Percentiles rank a stretch among this genome's conserved stretches.
phyloP scores from a whole-genome alignment of 2,329 filamentous ascomycete genomes.

The Ampelomyces quisqualis region DNA sequence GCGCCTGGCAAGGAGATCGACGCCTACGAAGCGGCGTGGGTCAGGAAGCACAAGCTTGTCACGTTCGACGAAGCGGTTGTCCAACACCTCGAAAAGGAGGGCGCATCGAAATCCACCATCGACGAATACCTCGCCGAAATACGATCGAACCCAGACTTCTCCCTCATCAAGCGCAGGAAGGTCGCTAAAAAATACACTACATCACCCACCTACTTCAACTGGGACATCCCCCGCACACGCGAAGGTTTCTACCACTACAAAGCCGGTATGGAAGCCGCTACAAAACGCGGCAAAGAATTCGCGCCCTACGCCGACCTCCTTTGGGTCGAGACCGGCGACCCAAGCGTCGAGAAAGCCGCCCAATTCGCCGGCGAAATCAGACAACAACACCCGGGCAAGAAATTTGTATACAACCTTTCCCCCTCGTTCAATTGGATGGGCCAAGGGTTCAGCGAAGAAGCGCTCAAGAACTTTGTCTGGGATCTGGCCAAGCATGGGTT shows the following conservation, averaged over 20 bases:
- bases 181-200: conserved; percentile 69
- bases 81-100: conserved; percentile 68
- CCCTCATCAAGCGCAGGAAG: conserved; percentile 72
- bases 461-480: conserved; percentile 91
- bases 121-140: conserved; percentile 67
- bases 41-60: conserved; percentile 79
- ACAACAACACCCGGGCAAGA: conserved; percentile 70
- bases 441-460: conserved; percentile 82
- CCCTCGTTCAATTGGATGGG: conserved; percentile 99
- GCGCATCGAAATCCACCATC: conserved; percentile 63
- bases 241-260: conserved; percentile 93
- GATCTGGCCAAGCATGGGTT: conserved; percentile 87
- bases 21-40: conserved; percentile 81
- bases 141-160: conserved; percentile 67
- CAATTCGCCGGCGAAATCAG: conserved; percentile 77
- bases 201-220: conserved; percentile 75
- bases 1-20: conserved; percentile 80
- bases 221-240: conserved; percentile 87
- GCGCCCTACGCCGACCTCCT: conserved; percentile 90
- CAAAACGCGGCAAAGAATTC: conserved; percentile 89
- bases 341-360: conserved; percentile 73
- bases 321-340: conserved; percentile 95
- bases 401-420: conserved; percentile 92
- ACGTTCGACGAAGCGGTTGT: conserved; percentile 91
- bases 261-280: conserved; percentile 80